Conservation (phyloP, 2,329 filamentous ascomycete species). For the Xylariaceae sp. region DNA sequence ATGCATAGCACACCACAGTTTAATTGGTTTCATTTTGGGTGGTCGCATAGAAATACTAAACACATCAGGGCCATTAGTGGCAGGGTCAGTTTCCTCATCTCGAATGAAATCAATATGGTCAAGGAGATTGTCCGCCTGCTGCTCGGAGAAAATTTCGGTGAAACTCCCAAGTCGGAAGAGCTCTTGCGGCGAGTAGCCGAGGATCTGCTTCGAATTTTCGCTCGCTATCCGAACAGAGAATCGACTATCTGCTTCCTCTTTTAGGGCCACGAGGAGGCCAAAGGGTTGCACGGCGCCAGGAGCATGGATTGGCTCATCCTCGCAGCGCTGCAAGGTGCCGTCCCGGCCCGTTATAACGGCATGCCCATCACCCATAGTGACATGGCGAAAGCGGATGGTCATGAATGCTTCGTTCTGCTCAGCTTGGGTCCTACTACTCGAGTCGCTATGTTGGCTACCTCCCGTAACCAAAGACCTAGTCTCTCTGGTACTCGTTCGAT, state of each 20-base stretch:
- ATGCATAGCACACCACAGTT: slow-evolving; percentile 89
- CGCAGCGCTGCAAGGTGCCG: slow-evolving; percentile 76
- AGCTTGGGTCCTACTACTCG: slow-evolving; percentile 17
- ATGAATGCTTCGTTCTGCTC: slow-evolving; percentile 54
- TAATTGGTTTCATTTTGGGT: slow-evolving; percentile 61
- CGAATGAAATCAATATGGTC: slow-evolving; percentile 89
- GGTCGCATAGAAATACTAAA: slow-evolving; percentile 78
- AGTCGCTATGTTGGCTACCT: slow-evolving; percentile 15
- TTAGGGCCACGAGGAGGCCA: slow-evolving; percentile 75
- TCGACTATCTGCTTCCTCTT: slow-evolving; percentile 71
- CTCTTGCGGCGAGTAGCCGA: slow-evolving; percentile 78
- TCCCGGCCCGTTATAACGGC: slow-evolving; percentile 81
- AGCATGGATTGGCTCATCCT: slow-evolving; percentile 90
- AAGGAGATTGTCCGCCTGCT: slow-evolving; percentile 81
- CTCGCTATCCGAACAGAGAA: slow-evolving; percentile 76
- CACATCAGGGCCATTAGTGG: slow-evolving; percentile 80
- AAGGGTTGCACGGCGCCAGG: slow-evolving; percentile 84
- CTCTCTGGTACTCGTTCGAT: slow-evolving; percentile 25
- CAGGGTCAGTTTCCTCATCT: slow-evolving; percentile 79
- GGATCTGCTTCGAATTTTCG: slow-evolving; percentile 77
- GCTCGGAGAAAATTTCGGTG: slow-evolving; percentile 81
- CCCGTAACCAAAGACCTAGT: slow-evolving; percentile 12
- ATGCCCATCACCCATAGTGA: slow-evolving; percentile 78
- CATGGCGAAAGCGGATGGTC: slow-evolving; percentile 79
- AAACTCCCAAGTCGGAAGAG: slow-evolving; percentile 79